Conservation (phyloP, 805 yeast species). For the Lipomyces japonicus region DNA sequence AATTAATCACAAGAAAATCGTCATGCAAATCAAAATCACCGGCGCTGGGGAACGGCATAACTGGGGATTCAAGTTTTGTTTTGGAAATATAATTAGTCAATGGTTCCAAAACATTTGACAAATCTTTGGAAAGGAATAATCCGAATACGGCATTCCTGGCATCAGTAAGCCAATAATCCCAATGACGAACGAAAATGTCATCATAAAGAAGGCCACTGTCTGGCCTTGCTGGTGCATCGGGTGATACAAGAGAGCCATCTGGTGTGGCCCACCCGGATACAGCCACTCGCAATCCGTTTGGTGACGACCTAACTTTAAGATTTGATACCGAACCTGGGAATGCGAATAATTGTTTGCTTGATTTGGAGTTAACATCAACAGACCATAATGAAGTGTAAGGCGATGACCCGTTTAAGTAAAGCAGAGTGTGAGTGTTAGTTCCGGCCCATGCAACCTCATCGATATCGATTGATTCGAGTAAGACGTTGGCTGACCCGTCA, state of each 20-base stretch:
- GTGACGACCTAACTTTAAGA: slow-evolving; percentile 12
- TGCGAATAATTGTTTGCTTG: slow-evolving; percentile 2
- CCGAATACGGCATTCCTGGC: slow-evolving; percentile 27
- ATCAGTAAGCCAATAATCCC: slow-evolving; percentile 32
- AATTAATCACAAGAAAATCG: slow-evolving; percentile 24
- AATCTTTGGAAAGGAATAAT: slow-evolving; percentile 13
- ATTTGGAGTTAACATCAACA: slow-evolving; percentile 6
- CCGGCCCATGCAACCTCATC: slow-evolving; percentile 26
- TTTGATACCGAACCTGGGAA: slow-evolving; percentile 23
- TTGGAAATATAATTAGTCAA: slow-evolving; percentile 20
- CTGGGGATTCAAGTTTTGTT: slow-evolving; percentile 23
- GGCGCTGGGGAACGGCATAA: slow-evolving; percentile 27
- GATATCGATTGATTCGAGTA: slow-evolving; percentile 15
- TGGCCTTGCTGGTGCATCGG: slow-evolving; percentile 18
- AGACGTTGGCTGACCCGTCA: slow-evolving; percentile 6
- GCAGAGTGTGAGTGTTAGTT: slow-evolving; percentile 12
- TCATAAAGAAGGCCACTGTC: slow-evolving; percentile 27
- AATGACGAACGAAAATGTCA: slow-evolving; percentile 29
- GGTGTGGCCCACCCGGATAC: slow-evolving; percentile 28
- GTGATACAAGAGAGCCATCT: slow-evolving; percentile 20
- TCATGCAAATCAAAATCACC: slow-evolving; percentile 25
- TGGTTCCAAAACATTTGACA: slow-evolving; percentile 12
- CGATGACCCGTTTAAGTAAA: slow-evolving; percentile 18
- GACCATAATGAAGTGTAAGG: slow-evolving; percentile 21
- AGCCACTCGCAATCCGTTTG: slow-evolving; percentile 21